Conservation (phyloP, 2,329 filamentous ascomycete species). For the Escovopsis sp. region DNA sequence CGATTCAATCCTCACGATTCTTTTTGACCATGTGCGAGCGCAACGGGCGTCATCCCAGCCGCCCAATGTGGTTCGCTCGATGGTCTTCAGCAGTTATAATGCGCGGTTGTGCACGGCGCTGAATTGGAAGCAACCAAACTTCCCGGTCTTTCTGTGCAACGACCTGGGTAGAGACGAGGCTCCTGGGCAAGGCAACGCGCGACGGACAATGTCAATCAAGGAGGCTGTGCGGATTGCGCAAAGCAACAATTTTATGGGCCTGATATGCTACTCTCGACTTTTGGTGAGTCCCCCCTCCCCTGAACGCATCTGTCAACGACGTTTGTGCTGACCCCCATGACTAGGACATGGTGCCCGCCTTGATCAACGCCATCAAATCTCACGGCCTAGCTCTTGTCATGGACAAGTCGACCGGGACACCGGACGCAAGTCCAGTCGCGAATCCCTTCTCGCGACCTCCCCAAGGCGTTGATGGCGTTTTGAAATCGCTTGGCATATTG, state of each 20-base stretch:
- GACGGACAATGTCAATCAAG: constrained; percentile 74
- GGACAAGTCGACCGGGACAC: constrained; percentile 56
- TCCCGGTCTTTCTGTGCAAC: constrained; percentile 90
- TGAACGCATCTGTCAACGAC: constrained; percentile 8
- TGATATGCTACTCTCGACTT: constrained; percentile 78
- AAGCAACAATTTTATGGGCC: constrained; percentile 95
- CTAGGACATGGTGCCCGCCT: constrained; percentile 81
- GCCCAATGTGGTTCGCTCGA: constrained; percentile 61
- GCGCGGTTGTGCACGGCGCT: constrained; percentile 78
- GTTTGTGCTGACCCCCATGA: no score
- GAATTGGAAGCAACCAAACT: constrained; percentile 99
- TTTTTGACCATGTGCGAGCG: constrained; percentile 78
- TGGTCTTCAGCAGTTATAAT: constrained; percentile 92
- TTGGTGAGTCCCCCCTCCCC: constrained; percentile 45
- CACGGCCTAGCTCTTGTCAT: constrained; percentile 84
- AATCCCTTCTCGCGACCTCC: constrained; percentile 48
- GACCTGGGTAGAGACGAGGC: constrained; percentile 57
- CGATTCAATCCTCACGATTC: constrained; percentile 67
- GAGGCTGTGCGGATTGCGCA: constrained; percentile 87
- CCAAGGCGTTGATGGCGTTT: constrained; percentile 72
- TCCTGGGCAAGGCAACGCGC: constrained; percentile 41
- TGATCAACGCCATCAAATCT: constrained; percentile 88
- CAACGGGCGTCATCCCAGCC: constrained; percentile 48
- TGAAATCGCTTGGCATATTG: constrained; percentile 76
- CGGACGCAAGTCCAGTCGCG: constrained; percentile 23